Evolutionary conservation across 768 basidiomycete genomes (phyloP).

Genomic region (Leccinum imitatum): DNA sequence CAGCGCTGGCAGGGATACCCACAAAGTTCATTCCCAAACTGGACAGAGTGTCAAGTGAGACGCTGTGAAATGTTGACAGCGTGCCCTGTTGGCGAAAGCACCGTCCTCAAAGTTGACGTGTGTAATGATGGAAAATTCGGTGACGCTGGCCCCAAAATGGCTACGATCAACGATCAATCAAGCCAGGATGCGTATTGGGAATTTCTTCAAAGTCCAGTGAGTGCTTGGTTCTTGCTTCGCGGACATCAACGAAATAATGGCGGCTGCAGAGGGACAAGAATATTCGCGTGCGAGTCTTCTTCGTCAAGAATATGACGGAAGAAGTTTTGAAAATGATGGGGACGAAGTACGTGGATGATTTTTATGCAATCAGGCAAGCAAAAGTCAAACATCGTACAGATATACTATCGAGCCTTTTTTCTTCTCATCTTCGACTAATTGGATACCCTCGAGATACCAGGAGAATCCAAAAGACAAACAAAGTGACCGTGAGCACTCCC

Average conservation of each 20-base stretch:
- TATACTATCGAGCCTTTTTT: conserved; percentile 63
- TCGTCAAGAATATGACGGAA: conserved; percentile 49
- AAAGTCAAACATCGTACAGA: conserved; percentile 22
- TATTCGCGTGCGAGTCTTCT: conserved; percentile 48
- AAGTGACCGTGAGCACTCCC: conserved; percentile 53
- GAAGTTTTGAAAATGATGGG: conserved; percentile 58
- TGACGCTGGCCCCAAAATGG: background rate
- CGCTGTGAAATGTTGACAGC: conserved; percentile 32
- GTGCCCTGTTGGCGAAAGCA: conserved; percentile 15
- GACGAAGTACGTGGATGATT: conserved; percentile 39
- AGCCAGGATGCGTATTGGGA: conserved; percentile 36
- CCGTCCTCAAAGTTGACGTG: conserved; percentile 28
- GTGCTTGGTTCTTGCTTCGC: conserved; percentile 13
- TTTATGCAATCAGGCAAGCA: background rate
- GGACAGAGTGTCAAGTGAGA: conserved; percentile 31
- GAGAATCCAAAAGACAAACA: conserved; percentile 40
- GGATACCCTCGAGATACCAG: conserved; percentile 67
- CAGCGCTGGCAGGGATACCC: conserved; percentile 30
- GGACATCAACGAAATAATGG: background rate
- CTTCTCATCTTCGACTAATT: conserved; percentile 61
- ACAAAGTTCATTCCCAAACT: conserved; percentile 31
- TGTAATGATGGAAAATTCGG: conserved; percentile 11
- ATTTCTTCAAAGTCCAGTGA: conserved; percentile 33
- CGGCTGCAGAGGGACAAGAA: conserved; percentile 30
- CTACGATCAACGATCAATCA: conserved; percentile 5